phyloP scores from a whole-genome alignment of 2,329 filamentous ascomycete species.

The Ophiostoma montium region DNA sequence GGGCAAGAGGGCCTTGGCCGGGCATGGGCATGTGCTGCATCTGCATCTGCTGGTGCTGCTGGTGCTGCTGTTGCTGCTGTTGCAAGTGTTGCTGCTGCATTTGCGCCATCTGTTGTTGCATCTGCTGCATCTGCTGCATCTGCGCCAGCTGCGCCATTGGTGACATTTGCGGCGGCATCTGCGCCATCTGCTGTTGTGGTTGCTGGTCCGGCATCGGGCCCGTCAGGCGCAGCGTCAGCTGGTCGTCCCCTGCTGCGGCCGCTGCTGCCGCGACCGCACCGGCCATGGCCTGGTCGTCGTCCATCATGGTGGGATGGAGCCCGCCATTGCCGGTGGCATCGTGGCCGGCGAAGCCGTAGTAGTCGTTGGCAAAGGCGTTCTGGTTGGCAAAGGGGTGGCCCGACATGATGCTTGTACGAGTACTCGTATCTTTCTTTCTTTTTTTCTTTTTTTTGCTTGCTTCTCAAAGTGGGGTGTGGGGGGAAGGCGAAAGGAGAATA shows the following conservation, averaged over 20 bases:
- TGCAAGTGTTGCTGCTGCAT: not conserved
- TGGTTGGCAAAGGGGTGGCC: not conserved
- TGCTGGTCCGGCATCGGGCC: not conserved
- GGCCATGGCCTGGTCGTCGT: slow-evolving; percentile 13
- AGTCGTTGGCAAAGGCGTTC: slow-evolving; percentile 4
- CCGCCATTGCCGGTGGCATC: not conserved
- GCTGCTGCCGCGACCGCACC: slow-evolving; percentile 13
- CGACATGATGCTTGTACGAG: not conserved
- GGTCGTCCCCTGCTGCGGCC: not conserved
- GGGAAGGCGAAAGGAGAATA: no score
- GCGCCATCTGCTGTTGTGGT: no score
- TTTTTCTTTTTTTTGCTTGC: not conserved
- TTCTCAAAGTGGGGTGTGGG: no score
- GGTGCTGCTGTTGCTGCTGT: not conserved
- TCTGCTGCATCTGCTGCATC: not conserved
- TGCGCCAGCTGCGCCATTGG: not conserved
- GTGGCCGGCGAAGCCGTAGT: slow-evolving; percentile 10
- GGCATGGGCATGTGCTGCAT: not conserved
- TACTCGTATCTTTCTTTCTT: not conserved
- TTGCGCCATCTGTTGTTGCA: not conserved
- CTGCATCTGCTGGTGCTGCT: not conserved
- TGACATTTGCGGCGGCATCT: not conserved
- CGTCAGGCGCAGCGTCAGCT: not conserved
- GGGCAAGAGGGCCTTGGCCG: not conserved
- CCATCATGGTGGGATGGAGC: not conserved